Base-by-base conservation (phyloP, 495 filamentous ascomycete species). In the Penicillium roqueforti region DNA sequence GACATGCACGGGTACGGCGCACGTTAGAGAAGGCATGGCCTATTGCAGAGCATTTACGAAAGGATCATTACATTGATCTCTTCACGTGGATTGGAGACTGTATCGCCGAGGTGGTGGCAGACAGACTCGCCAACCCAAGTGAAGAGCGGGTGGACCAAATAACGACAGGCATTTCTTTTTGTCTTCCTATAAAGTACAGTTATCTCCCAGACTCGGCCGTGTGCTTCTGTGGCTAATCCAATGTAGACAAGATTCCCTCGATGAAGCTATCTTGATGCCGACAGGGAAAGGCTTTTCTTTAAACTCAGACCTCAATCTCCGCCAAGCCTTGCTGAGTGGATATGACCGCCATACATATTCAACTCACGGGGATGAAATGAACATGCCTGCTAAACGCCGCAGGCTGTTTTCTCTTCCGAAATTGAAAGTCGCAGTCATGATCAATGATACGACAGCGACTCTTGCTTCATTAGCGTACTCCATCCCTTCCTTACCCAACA, bases 271-370 rank as follows among this genome's bases (percentile, higher is more conserved):
- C 5, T 69, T 92, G 6, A 86, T 88, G 80, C 76, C 84, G 8
- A 90, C 89, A 75, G 88, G 88, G 11, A 91, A 92, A 69, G 88
- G 88, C 13, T 91, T 92, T 57, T 81, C 81, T n/a, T 78, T 91
- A 42, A 80, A 75, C 0, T 79, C 80, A 3, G 76, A 83, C 29
- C 70, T 87, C 14, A 83, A 91, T 55, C 80, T 92, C n/a, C 83
- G 78, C 9, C 76, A 79, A 46, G 80, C 86, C 49, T 71, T 92
- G 9, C 62, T 80, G 6, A 69, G 75, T 36, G 88, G 86, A 2
- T 90, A 90, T 60, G 79, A 82, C 55, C 68, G 74, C 19, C 77
- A 80, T 55, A 66, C 71, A 3, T 54, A 67, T n/a, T 66, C 65
- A 11, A 63, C 58, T 6, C 62, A 64, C 26, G 55, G 59, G 6